Percentiles rank a stretch among this genome's conserved stretches.
These are phyloP conservation scores for Blastobotrys apis DNA, from an alignment of 1,139 yeast genomes.

Conservation along the genomic window DNA sequence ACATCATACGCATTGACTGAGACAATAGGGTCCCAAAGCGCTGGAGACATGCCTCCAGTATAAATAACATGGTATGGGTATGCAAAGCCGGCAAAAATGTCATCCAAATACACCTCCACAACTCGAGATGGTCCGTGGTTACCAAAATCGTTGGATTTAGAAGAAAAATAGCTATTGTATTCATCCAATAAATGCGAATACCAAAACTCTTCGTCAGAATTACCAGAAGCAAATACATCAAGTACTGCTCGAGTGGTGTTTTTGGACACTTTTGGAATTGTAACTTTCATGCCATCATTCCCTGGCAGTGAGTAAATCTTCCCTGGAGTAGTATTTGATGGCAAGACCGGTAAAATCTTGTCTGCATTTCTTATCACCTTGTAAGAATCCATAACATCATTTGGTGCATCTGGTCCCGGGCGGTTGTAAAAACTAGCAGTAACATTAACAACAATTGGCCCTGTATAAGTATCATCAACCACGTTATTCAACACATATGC, in stretches of 20 bases:
- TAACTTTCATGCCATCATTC: slow-evolving; percentile 20
- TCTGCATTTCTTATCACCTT: slow-evolving; percentile 2
- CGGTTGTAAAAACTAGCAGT: slow-evolving; percentile 50
- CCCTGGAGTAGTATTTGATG: slow-evolving; percentile 4
- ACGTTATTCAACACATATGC: slow-evolving; percentile 65
- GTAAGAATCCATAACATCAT: not conserved
- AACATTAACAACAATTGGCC: slow-evolving; percentile 55
- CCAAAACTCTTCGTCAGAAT: slow-evolving; percentile 82
- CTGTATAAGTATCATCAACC: slow-evolving; percentile 52
- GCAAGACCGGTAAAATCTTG: slow-evolving; percentile 2
- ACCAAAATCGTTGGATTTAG: slow-evolving; percentile 32
- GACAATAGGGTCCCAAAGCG: slow-evolving; percentile 75
- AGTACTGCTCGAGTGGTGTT: slow-evolving; percentile 58
- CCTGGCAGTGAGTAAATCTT: slow-evolving; percentile 27
- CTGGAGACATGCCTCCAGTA: slow-evolving; percentile 77
- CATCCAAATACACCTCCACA: slow-evolving; percentile 35
- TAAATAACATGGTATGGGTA: slow-evolving; percentile 49
- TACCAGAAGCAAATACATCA: slow-evolving; percentile 67
- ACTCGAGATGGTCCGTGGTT: slow-evolving; percentile 52
- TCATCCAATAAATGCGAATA: slow-evolving; percentile 59
- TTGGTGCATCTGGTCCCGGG: slow-evolving; percentile 19
- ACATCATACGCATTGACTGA: slow-evolving; percentile 70
- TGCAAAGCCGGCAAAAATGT: slow-evolving; percentile 34
- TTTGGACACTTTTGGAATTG: slow-evolving; percentile 42
- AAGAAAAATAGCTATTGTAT: slow-evolving; percentile 38